Evolutionary conservation across 1,284 basidiomycete genomes (phyloP).

Genomic region (Cerioporus squamosus): DNA sequence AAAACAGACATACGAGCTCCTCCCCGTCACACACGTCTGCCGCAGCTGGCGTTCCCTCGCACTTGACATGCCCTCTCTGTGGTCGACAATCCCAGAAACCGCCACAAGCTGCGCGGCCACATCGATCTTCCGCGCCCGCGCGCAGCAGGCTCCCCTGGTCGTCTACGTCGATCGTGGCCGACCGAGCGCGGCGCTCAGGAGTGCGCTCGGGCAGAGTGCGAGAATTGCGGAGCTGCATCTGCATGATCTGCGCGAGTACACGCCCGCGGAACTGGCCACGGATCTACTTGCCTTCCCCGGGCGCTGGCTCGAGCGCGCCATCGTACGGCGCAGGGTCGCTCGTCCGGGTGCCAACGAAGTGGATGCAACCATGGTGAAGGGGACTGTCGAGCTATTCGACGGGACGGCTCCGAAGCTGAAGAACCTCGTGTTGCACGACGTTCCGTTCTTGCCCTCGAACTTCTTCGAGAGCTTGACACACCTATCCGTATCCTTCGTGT

Average conservation of each 20-base stretch:
- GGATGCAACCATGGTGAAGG: background rate
- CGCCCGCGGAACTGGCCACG: background rate
- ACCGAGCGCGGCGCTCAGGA: conserved; percentile 6
- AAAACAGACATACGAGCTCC: conserved; percentile 16
- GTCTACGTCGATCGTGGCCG: conserved; percentile 9
- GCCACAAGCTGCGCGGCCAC: background rate
- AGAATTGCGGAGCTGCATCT: conserved; percentile 10
- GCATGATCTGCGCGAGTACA: conserved; percentile 6
- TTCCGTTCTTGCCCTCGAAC: conserved; percentile 19
- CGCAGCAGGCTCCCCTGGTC: conserved; percentile 8
- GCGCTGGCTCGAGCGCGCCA: conserved; percentile 6
- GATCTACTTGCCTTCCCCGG: conserved; percentile 14
- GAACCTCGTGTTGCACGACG: conserved; percentile 15
- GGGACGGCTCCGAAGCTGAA: conserved; percentile 12
- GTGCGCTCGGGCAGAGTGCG: background rate
- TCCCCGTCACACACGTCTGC: conserved; percentile 22
- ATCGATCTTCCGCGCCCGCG: conserved; percentile 4
- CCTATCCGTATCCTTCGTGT: conserved; percentile 11
- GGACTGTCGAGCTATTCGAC: conserved; percentile 8
- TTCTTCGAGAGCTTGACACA: background rate
- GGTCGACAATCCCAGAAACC: conserved; percentile 20
- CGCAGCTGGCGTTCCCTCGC: conserved; percentile 21
- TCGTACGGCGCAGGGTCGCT: conserved; percentile 1
- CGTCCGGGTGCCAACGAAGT: background rate
- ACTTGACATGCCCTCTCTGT: conserved; percentile 17